These are phyloP conservation scores for Prunus salicina DNA, from an alignment of 306 rosid genomes.

Conservation along the genomic window DNA sequence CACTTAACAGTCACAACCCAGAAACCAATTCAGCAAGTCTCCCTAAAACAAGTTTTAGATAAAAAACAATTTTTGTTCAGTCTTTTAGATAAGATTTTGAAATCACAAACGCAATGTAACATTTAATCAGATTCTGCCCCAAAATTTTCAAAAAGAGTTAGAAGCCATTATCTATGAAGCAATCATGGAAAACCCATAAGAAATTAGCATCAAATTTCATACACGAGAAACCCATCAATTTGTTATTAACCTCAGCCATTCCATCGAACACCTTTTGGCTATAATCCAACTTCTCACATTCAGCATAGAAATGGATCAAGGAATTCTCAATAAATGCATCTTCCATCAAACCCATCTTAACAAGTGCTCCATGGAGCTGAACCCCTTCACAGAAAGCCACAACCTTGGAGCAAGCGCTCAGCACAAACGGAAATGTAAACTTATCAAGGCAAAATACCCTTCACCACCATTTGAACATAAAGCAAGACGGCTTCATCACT, in stretches of 20 bases:
- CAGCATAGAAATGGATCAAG: slow-evolving; percentile 59
- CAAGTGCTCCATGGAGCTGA: slow-evolving; percentile 60
- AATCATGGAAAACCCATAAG: neutral
- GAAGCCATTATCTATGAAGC: neutral
- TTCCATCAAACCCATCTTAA: slow-evolving; percentile 57
- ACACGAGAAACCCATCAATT: neutral
- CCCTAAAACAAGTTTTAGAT: too few relatives aligned
- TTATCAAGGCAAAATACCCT: slow-evolving; percentile 64
- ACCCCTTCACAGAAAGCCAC: slow-evolving; percentile 49
- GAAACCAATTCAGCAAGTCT: too few relatives aligned
- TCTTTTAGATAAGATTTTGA: too few relatives aligned
- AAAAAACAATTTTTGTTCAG: too few relatives aligned
- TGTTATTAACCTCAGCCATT: neutral
- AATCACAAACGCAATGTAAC: too few relatives aligned
- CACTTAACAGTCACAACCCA: too few relatives aligned
- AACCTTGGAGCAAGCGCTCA: slow-evolving; percentile 58
- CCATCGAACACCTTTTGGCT: too few relatives aligned
- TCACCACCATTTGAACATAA: slow-evolving; percentile 42
- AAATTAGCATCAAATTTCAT: neutral
- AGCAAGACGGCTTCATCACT: slow-evolving; percentile 43
- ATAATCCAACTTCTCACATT: neutral
- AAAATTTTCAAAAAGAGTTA: neutral
- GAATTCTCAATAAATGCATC: slow-evolving; percentile 62
- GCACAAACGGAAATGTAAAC: slow-evolving; percentile 59
- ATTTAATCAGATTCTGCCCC: neutral